phyloP scores from a whole-genome alignment of 1,139 yeast species.

The Suzukiozyma palmioleophila region DNA sequence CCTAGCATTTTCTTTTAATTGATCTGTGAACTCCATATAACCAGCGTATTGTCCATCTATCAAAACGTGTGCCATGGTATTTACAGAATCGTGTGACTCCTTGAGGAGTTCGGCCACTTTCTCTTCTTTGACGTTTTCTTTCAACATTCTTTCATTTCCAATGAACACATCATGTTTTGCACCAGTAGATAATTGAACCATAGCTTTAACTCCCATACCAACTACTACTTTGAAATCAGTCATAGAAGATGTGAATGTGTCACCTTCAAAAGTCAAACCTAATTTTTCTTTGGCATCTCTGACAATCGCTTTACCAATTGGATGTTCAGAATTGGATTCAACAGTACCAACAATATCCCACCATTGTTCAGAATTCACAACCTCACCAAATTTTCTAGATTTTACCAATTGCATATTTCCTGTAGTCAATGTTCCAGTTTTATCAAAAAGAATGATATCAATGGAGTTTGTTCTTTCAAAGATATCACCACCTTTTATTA shows the following conservation, averaged over 20 bases:
- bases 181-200: slow-evolving; percentile 20
- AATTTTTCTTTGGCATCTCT: slow-evolving; percentile 22
- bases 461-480: slow-evolving; percentile 70
- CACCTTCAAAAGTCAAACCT: slow-evolving; percentile 31
- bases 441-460: slow-evolving; percentile 77
- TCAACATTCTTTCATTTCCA: slow-evolving; percentile 55
- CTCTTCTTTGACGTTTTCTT: slow-evolving; percentile 10
- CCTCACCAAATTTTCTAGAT: slow-evolving; percentile 12
- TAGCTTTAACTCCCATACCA: slow-evolving; percentile 71
- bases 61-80: slow-evolving; percentile 37
- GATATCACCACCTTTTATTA: slow-evolving; percentile 90
- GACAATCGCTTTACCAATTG: slow-evolving; percentile 71
- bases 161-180: slow-evolving; percentile 35
- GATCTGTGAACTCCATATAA: slow-evolving; percentile 60
- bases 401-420: slow-evolving; percentile 67
- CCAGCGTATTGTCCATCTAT: slow-evolving; percentile 63
- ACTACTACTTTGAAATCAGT: slow-evolving; percentile 48
- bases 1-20: slow-evolving; percentile 62
- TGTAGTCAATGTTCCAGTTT: slow-evolving; percentile 90
- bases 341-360: slow-evolving; percentile 62
- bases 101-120: slow-evolving; percentile 7
- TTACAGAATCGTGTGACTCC: slow-evolving; percentile 15
- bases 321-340: slow-evolving; percentile 81
- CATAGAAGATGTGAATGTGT: slow-evolving; percentile 24
- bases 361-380: slow-evolving; percentile 24